Evolutionary conservation across 164 flowering plant genomes (phyloP).

Genomic region (Echeveria elegans): DNA sequence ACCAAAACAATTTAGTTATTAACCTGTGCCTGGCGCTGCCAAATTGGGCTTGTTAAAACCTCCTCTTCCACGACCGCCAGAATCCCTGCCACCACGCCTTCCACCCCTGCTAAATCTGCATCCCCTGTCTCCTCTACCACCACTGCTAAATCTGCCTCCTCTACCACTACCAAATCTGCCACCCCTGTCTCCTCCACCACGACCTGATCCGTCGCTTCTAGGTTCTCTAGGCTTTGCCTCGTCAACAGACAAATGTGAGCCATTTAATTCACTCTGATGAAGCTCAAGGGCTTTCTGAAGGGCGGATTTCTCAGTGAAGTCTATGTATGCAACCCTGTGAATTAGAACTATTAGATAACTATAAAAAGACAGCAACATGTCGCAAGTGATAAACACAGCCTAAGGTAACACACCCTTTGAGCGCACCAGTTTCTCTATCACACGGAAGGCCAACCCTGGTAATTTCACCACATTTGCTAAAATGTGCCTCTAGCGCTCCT

Average conservation of each 20-base stretch:
- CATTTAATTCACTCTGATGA: slow-evolving; percentile 46
- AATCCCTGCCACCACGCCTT: slow-evolving; percentile 27
- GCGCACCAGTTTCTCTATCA: slow-evolving; percentile 45
- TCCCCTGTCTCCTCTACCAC: slow-evolving; percentile 16
- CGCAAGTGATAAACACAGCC: too few species aligned
- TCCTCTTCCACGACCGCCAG: slow-evolving; percentile 35
- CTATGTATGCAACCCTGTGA: slow-evolving; percentile 73
- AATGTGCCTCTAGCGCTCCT: slow-evolving; percentile 44
- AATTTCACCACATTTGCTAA: slow-evolving; percentile 75
- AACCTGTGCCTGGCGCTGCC: slow-evolving; percentile 34
- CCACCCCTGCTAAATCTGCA: slow-evolving; percentile 29
- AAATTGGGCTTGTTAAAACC: slow-evolving; percentile 27
- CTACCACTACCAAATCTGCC: slow-evolving; percentile 19
- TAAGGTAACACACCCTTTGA: slow-evolving; percentile 58
- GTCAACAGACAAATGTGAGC: slow-evolving; percentile 37
- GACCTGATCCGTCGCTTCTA: slow-evolving; percentile 22
- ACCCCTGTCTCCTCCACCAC: slow-evolving; percentile 16
- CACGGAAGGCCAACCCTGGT: slow-evolving; percentile 53
- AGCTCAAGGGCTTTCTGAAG: slow-evolving; percentile 60
- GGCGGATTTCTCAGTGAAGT: slow-evolving; percentile 30
- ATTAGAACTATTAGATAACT: background rate
- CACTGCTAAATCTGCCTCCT: slow-evolving; percentile 20
- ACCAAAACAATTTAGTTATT: too few species aligned
- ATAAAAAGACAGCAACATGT: background rate
- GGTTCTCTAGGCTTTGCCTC: slow-evolving; percentile 57